phyloP scores from a whole-genome alignment of 176 grass and related monocot species.

The Bromus sterilis region DNA sequence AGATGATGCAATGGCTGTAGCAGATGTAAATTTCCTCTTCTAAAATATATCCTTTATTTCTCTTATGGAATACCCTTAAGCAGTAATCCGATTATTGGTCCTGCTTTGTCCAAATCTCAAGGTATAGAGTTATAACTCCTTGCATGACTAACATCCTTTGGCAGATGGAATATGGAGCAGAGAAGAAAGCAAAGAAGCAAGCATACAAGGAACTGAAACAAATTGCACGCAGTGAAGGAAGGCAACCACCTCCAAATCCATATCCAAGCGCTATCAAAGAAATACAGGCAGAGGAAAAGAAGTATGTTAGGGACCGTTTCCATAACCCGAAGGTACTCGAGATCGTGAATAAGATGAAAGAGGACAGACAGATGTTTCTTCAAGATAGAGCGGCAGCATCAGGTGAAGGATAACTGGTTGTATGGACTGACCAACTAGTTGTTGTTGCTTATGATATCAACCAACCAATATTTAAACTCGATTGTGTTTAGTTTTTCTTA shows the following conservation, averaged over 20 bases:
- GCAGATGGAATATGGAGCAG: conserved; percentile 63
- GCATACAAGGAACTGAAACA: conserved; percentile 78
- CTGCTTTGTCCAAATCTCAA: not conserved
- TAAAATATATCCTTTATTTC: not conserved
- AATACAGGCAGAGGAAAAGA: conserved; percentile 89
- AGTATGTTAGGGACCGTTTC: conserved; percentile 63
- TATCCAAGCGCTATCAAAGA: conserved; percentile 78
- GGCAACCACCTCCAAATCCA: conserved; percentile 66
- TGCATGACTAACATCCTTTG: conserved; percentile 18
- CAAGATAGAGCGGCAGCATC: conserved; percentile 31
- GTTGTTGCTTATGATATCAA: too few relatives aligned
- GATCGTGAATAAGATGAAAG: conserved; percentile 73
- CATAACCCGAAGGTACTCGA: conserved; percentile 77
- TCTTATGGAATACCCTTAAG: conserved; percentile 6
- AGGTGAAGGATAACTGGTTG: not conserved
- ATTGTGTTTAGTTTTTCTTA: too few relatives aligned
- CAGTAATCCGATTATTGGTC: not conserved
- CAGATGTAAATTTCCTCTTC: conserved; percentile 55
- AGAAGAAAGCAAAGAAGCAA: conserved; percentile 84
- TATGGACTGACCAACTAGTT: not conserved
- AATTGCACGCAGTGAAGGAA: conserved; percentile 50
- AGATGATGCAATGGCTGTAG: conserved; percentile 75
- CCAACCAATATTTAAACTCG: too few relatives aligned
- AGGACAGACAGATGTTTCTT: conserved; percentile 31
- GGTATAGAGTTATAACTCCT: not conserved